Conservation (phyloP, 2,329 filamentous ascomycete species). For the Ascochyta pisi region DNA sequence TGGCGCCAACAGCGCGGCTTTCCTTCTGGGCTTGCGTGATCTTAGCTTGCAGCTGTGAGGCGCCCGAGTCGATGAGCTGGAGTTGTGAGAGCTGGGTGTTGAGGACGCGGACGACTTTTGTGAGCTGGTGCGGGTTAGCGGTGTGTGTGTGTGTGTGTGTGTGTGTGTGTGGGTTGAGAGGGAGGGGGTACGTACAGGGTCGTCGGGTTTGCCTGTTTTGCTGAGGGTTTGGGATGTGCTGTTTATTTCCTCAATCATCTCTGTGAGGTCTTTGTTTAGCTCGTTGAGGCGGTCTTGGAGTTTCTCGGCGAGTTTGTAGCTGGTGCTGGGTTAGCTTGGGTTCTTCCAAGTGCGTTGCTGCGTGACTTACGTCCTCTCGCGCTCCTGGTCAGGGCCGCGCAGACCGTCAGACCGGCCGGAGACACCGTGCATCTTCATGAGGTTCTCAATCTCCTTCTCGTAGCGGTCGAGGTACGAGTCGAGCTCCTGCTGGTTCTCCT, state of each 20-base stretch:
- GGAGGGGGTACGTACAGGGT: conserved; percentile 32
- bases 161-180: no score
- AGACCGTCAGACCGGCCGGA: conserved; percentile 68
- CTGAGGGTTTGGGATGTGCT: conserved; percentile 85
- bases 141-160: neutral
- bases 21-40: conserved; percentile 83
- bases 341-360: neutral
- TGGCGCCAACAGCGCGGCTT: conserved; percentile 64
- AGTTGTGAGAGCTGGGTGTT: conserved; percentile 92
- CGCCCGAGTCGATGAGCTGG: conserved; percentile 90
- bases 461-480: conserved; percentile 88
- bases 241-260: conserved; percentile 99
- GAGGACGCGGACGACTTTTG: conserved; percentile 92
- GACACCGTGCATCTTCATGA: conserved; percentile 86
- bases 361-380: conserved; percentile 78
- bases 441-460: conserved; percentile 86
- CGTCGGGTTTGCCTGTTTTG: conserved; percentile 79
- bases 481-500: conserved; percentile 91
- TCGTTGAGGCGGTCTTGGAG: conserved; percentile 89
- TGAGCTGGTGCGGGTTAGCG: conserved; percentile 64
- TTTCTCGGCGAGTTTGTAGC: conserved; percentile 91
- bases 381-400: conserved; percentile 90
- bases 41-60: conserved; percentile 80
- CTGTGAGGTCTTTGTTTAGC: conserved; percentile 88
- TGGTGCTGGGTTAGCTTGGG: conserved; percentile 32